A percentile compares a stretch with the other conserved stretches of the same genome.
Evolutionary conservation across 1,139 yeast species (phyloP).

Genomic region (Sugiyamaella castrensis): DNA sequence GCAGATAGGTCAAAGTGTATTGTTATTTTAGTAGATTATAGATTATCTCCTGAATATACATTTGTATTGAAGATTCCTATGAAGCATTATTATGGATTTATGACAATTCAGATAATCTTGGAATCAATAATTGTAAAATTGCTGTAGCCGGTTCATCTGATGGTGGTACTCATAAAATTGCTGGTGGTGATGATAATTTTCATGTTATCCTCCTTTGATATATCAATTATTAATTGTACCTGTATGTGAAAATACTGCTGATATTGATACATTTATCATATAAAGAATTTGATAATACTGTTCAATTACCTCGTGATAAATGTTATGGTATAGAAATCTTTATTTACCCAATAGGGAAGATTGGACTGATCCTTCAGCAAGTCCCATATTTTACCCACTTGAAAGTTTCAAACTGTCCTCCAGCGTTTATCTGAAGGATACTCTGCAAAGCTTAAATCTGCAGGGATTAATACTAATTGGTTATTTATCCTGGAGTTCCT

Average conservation of each 20-base stretch:
- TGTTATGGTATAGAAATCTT: slow-evolving; percentile 49
- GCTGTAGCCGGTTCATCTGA: slow-evolving; percentile 51
- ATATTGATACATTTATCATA: slow-evolving; percentile 42
- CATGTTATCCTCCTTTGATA: slow-evolving; percentile 40
- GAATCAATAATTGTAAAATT: slow-evolving; percentile 39
- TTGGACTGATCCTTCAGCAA: slow-evolving; percentile 44
- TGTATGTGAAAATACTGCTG: slow-evolving; percentile 49
- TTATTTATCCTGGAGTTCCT: slow-evolving; percentile 46
- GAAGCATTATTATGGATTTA: slow-evolving; percentile 35
- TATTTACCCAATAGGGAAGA: slow-evolving; percentile 44
- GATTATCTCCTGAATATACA: slow-evolving; percentile 49
- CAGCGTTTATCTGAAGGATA: slow-evolving; percentile 45
- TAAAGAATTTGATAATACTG: slow-evolving; percentile 44
- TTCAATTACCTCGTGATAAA: slow-evolving; percentile 50
- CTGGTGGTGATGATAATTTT: slow-evolving; percentile 25
- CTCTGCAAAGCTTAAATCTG: slow-evolving; percentile 41
- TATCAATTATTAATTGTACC: slow-evolving; percentile 49
- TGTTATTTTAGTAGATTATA: slow-evolving; percentile 43
- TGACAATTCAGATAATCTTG: slow-evolving; percentile 30
- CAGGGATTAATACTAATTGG: slow-evolving; percentile 41
- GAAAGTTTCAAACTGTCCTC: slow-evolving; percentile 45
- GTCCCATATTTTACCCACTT: slow-evolving; percentile 45
- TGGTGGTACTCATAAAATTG: slow-evolving; percentile 47
- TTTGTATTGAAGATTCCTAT: slow-evolving; percentile 48
- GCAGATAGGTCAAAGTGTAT: slow-evolving; percentile 41